Conservation (phyloP, 2,329 filamentous ascomycete species). For the Aureobasidium sp. region DNA sequence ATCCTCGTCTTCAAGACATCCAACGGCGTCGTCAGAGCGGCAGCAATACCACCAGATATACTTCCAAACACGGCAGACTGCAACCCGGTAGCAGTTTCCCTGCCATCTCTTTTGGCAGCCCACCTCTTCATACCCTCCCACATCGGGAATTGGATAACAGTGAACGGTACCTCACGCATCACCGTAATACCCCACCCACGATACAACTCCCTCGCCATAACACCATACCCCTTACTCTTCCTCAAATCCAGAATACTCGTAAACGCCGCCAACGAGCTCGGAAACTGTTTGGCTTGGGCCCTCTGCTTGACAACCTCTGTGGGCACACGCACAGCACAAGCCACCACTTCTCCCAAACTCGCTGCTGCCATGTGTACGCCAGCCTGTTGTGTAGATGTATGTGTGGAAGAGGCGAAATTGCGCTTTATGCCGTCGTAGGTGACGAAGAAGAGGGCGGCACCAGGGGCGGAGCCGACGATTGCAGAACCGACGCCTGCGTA, state of each 20-base stretch:
- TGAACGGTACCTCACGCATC: conserved; percentile 93
- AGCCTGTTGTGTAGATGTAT: conserved; percentile 22
- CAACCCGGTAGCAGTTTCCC: conserved; percentile 51
- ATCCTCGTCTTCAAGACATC: conserved; percentile 96
- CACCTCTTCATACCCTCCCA: conserved; percentile 88
- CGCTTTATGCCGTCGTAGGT: conserved; percentile 25
- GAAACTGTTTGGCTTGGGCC: conserved; percentile 78
- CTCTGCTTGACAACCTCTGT: conserved; percentile 97
- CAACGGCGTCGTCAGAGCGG: conserved; percentile 80
- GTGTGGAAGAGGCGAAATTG: not conserved
- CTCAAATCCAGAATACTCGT: conserved; percentile 52
- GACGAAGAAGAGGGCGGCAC: conserved; percentile 88
- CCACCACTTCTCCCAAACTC: conserved; percentile 78
- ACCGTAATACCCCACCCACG: conserved; percentile 88
- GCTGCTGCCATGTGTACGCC: conserved; percentile 73
- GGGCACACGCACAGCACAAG: conserved; percentile 84
- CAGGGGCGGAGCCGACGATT: conserved; percentile 82
- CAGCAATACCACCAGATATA: conserved; percentile 73
- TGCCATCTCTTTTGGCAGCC: conserved; percentile 41
- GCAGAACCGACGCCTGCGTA: conserved; percentile 89
- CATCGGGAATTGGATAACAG: conserved; percentile 91
- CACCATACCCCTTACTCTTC: conserved; percentile 32
- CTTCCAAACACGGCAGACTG: conserved; percentile 84
- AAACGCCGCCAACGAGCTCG: conserved; percentile 59
- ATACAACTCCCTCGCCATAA: conserved; percentile 79